phyloP scores from a whole-genome alignment of 495 filamentous ascomycete genomes.

The Staphylotrichum longicolle region DNA sequence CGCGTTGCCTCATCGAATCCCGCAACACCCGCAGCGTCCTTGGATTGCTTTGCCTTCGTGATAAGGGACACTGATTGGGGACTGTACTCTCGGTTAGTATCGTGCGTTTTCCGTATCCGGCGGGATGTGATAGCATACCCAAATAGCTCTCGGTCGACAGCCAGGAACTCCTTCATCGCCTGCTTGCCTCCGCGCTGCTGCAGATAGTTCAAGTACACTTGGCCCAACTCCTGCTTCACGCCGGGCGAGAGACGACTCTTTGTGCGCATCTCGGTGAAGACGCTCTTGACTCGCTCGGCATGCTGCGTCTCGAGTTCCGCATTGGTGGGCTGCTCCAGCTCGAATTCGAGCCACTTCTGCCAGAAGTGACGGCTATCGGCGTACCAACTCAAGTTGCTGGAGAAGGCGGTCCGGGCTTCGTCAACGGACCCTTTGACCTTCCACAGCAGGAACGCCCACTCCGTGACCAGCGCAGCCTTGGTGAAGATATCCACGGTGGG shows the following conservation, averaged over 20 bases:
- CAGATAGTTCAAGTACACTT: slow-evolving; percentile 80
- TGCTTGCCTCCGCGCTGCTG: slow-evolving; percentile 80
- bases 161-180: slow-evolving; percentile 81
- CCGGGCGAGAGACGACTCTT: slow-evolving; percentile 68
- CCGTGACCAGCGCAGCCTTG: slow-evolving; percentile 82
- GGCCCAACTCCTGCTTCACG: slow-evolving; percentile 71
- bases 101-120: background rate
- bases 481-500: slow-evolving; percentile 69
- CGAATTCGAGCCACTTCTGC: slow-evolving; percentile 84
- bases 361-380: slow-evolving; percentile 88
- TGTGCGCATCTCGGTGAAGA: slow-evolving; percentile 72
- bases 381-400: slow-evolving; percentile 80
- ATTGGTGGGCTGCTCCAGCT: slow-evolving; percentile 81
- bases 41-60: slow-evolving; percentile 41
- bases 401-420: slow-evolving; percentile 82
- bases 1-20: slow-evolving; percentile 63
- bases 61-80: slow-evolving; percentile 51
- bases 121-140: slow-evolving; percentile 53
- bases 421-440: slow-evolving; percentile 82
- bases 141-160: slow-evolving; percentile 80
- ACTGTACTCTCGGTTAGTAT: slow-evolving; percentile 31
- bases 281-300: slow-evolving; percentile 70
- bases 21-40: slow-evolving; percentile 59
- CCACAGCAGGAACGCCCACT: slow-evolving; percentile 89
- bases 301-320: slow-evolving; percentile 61